Evolutionary conservation across 1,284 basidiomycete species (phyloP).

Genomic region (Tilletia indica): DNA sequence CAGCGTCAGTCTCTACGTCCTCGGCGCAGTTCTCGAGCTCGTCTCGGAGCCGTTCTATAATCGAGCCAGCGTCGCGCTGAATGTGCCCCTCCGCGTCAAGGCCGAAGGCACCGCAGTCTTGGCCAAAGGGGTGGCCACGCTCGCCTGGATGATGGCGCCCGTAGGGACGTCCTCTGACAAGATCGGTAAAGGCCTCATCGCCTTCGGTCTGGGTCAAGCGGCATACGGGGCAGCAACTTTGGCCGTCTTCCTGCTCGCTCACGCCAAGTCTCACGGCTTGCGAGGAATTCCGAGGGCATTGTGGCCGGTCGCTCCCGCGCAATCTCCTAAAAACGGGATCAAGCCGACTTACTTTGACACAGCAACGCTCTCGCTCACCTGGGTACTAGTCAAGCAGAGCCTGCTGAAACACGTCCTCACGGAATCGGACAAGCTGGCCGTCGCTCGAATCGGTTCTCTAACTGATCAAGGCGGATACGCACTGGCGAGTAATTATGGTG

Average conservation of each 20-base stretch:
- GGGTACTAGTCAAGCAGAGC: constrained; percentile 80
- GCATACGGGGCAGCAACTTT: constrained; percentile 38
- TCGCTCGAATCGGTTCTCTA: constrained; percentile 41
- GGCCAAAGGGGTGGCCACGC: constrained; percentile 34
- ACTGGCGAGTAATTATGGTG: constrained; percentile 51
- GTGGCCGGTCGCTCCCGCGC: neutral
- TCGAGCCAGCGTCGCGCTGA: constrained; percentile 32
- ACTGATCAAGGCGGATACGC: constrained; percentile 54
- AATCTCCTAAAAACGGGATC: too few relatives aligned
- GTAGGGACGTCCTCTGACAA: neutral
- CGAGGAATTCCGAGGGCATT: neutral
- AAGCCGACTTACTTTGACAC: neutral
- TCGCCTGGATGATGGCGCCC: constrained; percentile 19
- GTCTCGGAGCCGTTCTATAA: constrained; percentile 46
- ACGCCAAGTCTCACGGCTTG: neutral
- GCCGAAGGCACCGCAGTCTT: constrained; percentile 46
- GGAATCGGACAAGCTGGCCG: constrained; percentile 81
- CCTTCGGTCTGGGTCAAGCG: constrained; percentile 46
- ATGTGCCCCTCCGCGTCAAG: constrained; percentile 38
- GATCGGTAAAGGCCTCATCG: constrained; percentile 30
- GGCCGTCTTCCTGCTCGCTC: constrained; percentile 17
- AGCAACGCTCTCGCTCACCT: constrained; percentile 60
- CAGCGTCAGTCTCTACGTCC: constrained; percentile 41
- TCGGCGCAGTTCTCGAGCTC: constrained; percentile 47
- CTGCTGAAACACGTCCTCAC: constrained; percentile 90